Evolutionary conservation across 495 filamentous ascomycete genomes (phyloP), one percentile per base, ranked within the genome.

Genomic region (Penicillium lagena): DNA sequence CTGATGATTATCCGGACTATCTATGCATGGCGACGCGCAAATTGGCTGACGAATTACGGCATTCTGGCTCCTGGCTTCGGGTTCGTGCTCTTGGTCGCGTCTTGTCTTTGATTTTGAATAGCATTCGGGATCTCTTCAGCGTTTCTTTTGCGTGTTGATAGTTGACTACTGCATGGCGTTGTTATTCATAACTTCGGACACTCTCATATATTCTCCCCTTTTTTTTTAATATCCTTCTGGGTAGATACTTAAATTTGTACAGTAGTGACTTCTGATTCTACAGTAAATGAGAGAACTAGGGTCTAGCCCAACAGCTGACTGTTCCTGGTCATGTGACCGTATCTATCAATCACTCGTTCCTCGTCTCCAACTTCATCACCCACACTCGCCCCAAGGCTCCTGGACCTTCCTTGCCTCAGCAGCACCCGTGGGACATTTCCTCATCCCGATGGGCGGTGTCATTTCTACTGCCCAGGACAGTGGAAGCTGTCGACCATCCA

Each of bases 371-470:
- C 22, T 22, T 22, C 22, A 22, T 22, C 22, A 6, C 22, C 22
- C 22, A 6, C 22, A 22, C 22, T 34, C 28, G 38, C 33, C 47
- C 37, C 48, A 66, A 66, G 60, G 51, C 37, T 22, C 13, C 42
- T 38, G 46, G 50, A 50, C 58, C 54, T 60, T 59, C 55, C 46
- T 40, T 32, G 27, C 44, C 35, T 45, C 45, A 44, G 45, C 45
- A 40, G 47, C 43, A 50, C 42, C 49, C 44, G 46, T 37, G 33
- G 56, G 56, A 56, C 52, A 54, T 56, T 50, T 42, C 35, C 47
- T 57, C 41, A 62, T 67, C 68, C 63, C 58, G 63, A 73, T 73
- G 68, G 68, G 68, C 64, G 56, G 63, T 64, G 56, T 48, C 49
- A 46, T 62, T 58, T 52, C 51, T 56, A 50, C 54, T 42, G 54